Evolutionary conservation across 345 rosid species (phyloP).

Genomic region (Excoecaria cochinchinensis): DNA sequence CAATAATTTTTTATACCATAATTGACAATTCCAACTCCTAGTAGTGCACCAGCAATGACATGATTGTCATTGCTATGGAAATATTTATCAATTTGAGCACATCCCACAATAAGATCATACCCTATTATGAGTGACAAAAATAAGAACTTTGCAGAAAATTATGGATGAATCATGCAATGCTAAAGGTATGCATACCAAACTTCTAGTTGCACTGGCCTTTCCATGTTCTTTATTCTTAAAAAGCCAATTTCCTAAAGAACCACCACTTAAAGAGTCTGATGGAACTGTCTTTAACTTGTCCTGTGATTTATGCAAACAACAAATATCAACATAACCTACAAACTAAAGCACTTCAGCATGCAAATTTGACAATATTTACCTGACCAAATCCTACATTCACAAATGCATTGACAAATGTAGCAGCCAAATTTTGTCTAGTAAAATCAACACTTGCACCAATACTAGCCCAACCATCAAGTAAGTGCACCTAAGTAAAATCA

Average conservation of each 20-base stretch:
- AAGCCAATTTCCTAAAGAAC: slow-evolving; percentile 81
- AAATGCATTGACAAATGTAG: slow-evolving; percentile 94
- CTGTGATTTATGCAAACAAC: no score
- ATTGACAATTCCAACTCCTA: slow-evolving; percentile 90
- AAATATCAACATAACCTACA: no score
- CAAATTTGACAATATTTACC: no score
- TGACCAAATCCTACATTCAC: slow-evolving; percentile 97
- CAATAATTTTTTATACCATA: slow-evolving; percentile 81
- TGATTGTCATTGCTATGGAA: slow-evolving; percentile 79
- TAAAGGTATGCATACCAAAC: slow-evolving; percentile 59
- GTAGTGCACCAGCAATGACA: slow-evolving; percentile 80
- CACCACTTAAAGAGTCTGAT: slow-evolving; percentile 65
- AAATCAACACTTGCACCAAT: slow-evolving; percentile 80
- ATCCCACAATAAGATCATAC: slow-evolving; percentile 93
- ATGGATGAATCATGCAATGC: background rate
- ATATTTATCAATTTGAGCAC: slow-evolving; percentile 88
- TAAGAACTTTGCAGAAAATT: slow-evolving; percentile 7
- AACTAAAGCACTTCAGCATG: no score
- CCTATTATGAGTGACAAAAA: slow-evolving; percentile 40
- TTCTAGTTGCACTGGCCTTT: slow-evolving; percentile 91
- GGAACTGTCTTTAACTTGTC: slow-evolving; percentile 88
- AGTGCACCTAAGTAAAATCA: slow-evolving; percentile 60
- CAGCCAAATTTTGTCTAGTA: slow-evolving; percentile 90
- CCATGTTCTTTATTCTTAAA: slow-evolving; percentile 96
- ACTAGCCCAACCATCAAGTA: slow-evolving; percentile 88